phyloP scores from a whole-genome alignment of 2,329 filamentous ascomycete genomes.

The Sporothrix humicola region DNA sequence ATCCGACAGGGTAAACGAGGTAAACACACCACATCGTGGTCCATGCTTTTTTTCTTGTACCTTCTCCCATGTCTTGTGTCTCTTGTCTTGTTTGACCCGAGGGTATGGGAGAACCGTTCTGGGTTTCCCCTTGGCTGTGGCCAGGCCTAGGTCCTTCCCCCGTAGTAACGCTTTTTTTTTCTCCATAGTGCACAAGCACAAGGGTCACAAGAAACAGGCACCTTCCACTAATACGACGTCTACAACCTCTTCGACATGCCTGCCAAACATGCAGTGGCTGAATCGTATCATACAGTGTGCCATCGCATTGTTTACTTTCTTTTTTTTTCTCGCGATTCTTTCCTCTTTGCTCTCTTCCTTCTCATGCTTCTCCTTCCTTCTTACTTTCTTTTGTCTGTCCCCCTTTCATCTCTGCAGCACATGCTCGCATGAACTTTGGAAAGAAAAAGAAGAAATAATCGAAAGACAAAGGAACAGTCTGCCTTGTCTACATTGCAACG shows the following conservation, averaged over 20 bases:
- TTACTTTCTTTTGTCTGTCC: neutral
- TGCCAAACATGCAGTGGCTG: conserved; percentile 6
- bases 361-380: neutral
- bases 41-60: conserved; percentile 4
- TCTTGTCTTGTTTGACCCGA: conserved; percentile 15
- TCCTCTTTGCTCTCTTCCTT: neutral
- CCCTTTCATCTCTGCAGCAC: neutral
- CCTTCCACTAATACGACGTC: neutral
- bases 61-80: neutral
- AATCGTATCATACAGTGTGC: neutral
- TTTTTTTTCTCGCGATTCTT: neutral
- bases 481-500: neutral
- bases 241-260: neutral
- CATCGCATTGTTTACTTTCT: conserved; percentile 17
- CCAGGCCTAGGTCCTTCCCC: neutral
- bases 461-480: conserved; percentile 6
- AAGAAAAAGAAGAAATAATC: neutral
- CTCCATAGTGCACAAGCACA: neutral
- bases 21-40: neutral
- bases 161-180: conserved; percentile 18
- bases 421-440: neutral
- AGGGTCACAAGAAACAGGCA: no score
- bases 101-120: conserved; percentile 4
- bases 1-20: neutral
- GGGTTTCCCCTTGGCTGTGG: conserved; percentile 17